Evolutionary conservation across 257 asterid species (phyloP).

Genomic region (Avicennia marina): DNA sequence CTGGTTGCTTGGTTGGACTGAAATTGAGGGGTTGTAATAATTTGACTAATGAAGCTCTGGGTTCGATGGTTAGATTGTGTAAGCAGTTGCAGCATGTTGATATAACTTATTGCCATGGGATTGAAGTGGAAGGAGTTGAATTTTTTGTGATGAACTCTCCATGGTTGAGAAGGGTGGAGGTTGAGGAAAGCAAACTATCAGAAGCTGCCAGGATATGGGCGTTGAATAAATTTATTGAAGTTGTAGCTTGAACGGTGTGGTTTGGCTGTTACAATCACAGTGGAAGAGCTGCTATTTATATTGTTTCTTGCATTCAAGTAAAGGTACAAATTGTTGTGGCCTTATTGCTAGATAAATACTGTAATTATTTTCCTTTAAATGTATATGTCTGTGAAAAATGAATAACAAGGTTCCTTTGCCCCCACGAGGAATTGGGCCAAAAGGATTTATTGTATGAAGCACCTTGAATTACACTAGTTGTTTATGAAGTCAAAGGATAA

Average conservation of each 20-base stretch:
- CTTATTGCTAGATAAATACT: too few relatives aligned
- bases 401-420: too few relatives aligned
- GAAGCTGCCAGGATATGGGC: conserved; percentile 32
- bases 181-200: conserved; percentile 55
- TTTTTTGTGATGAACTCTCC: conserved; percentile 32
- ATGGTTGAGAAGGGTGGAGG: conserved; percentile 38
- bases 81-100: conserved; percentile 42
- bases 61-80: conserved; percentile 41
- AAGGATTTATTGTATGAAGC: too few relatives aligned
- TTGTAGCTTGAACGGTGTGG: conserved; percentile 29
- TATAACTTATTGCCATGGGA: conserved; percentile 37
- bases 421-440: too few relatives aligned
- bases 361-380: too few relatives aligned
- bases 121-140: conserved; percentile 49
- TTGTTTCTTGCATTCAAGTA: too few relatives aligned
- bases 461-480: too few relatives aligned
- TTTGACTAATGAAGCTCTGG: conserved; percentile 29
- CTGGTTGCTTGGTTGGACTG: conserved; percentile 48
- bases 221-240: conserved; percentile 30
- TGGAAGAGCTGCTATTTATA: too few relatives aligned
- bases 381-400: too few relatives aligned
- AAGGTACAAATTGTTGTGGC: too few relatives aligned
- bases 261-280: too few relatives aligned
- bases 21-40: conserved; percentile 58
- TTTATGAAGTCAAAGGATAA: too few relatives aligned